phyloP scores from a whole-genome alignment of 768 basidiomycete genomes.

The Royoungia palumana region DNA sequence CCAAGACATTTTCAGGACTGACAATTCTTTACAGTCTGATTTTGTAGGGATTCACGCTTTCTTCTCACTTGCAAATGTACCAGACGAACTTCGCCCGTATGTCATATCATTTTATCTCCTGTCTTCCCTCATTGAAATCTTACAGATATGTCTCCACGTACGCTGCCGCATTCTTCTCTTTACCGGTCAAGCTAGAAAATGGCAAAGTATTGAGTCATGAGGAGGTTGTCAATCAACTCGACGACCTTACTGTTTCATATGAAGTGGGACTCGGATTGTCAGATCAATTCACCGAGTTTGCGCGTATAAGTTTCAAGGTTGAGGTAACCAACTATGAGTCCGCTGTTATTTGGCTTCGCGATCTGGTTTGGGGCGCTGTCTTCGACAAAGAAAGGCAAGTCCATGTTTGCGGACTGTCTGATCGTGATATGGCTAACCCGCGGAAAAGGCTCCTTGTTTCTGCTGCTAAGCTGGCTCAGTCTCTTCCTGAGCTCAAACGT shows the following conservation, averaged over 20 bases:
- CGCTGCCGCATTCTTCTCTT: constrained; percentile 80
- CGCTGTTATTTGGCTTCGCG: constrained; percentile 82
- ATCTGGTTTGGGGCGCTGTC: constrained; percentile 69
- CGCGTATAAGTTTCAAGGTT: constrained; percentile 80
- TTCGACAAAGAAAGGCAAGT: constrained; percentile 77
- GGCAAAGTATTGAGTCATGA: constrained; percentile 79
- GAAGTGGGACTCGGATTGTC: constrained; percentile 65
- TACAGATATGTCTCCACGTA: constrained; percentile 74
- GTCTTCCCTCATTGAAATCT: constrained; percentile 5
- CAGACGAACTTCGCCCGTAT: constrained; percentile 69
- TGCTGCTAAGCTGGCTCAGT: constrained; percentile 85
- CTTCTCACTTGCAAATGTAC: constrained; percentile 72
- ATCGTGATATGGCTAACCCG: constrained; percentile 1
- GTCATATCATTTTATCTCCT: constrained; percentile 28
- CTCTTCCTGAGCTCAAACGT: constrained; percentile 87
- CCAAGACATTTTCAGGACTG: neutral
- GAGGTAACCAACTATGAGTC: constrained; percentile 74
- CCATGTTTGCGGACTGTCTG: neutral
- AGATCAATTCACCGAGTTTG: constrained; percentile 65
- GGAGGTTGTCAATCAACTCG: constrained; percentile 86
- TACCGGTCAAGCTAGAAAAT: constrained; percentile 69
- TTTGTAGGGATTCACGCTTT: constrained; percentile 81
- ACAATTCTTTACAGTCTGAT: constrained; percentile 63
- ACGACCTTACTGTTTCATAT: constrained; percentile 89
- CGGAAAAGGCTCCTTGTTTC: constrained; percentile 69